Percentiles rank a stretch among this genome's conserved stretches.
Conservation (phyloP, 257 asterid species). For the Fraxinus quadrangulata region DNA sequence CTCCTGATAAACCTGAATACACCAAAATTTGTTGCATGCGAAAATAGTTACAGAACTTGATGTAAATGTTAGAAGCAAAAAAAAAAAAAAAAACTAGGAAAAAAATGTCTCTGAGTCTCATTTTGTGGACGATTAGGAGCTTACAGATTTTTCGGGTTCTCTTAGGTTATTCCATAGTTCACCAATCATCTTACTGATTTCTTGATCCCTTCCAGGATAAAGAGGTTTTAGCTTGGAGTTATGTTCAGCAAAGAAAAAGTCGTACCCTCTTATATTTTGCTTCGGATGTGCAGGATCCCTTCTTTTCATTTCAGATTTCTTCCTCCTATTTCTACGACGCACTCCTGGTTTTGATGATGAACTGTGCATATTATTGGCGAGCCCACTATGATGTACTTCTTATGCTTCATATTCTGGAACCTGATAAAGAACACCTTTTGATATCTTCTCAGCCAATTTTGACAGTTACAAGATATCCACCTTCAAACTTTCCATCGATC, state of each 20-base stretch:
- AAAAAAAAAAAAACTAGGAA: neutral
- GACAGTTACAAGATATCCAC: constrained; percentile 80
- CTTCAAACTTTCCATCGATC: constrained; percentile 83
- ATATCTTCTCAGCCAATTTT: constrained; percentile 65
- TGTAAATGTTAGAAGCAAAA: neutral
- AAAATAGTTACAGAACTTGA: neutral
- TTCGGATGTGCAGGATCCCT: constrained; percentile 81
- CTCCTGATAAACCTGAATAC: constrained; percentile 69
- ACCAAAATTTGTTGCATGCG: neutral
- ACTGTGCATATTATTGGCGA: constrained; percentile 11
- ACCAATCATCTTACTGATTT: constrained; percentile 84
- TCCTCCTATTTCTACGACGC: constrained; percentile 63
- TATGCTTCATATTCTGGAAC: constrained; percentile 30
- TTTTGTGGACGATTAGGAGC: constrained; percentile 7
- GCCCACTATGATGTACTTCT: constrained; percentile 21
- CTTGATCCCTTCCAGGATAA: constrained; percentile 66
- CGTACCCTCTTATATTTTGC: constrained; percentile 86
- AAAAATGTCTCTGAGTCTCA: neutral
- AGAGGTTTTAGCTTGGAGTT: constrained; percentile 69
- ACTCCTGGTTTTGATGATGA: constrained; percentile 33
- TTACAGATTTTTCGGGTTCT: constrained; percentile 62
- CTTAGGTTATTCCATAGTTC: constrained; percentile 76
- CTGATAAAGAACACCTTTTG: constrained; percentile 79
- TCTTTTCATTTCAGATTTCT: constrained; percentile 65
- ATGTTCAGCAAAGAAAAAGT: constrained; percentile 86